Evolutionary conservation across 2,329 filamentous ascomycete genomes (phyloP), one percentile per base, ranked within the genome.

Genomic region (Aureobasidium leucospermi): DNA sequence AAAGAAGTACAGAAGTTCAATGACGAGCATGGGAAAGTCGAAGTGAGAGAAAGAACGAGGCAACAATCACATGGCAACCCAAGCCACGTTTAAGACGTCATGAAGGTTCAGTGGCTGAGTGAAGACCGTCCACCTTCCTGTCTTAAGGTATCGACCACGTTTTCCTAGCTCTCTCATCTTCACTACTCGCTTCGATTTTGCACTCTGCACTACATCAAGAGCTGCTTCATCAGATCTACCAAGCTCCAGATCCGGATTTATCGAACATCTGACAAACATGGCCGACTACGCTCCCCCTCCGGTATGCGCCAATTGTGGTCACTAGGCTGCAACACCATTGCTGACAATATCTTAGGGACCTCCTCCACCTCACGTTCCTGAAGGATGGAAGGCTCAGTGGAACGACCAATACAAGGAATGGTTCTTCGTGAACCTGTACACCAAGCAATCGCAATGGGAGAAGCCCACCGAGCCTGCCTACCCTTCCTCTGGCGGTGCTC

Each of bases 371-470:
- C 75, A 75, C 59, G 77, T 85, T 4, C 90, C 89, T 2, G 87
- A 89, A 67, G 91, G 91, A 67, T 96, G 90, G 89, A 85, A 89
- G 69, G 87, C 87, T 10, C 83, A 90, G 64, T 96, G 86, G 83
- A 94, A 96, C 73, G 85, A 88, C 0, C 85, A 94, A 69, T 96
- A 96, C 78, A 87, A 87, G 68, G 87, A 94, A 81, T 96, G 89
- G 86, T 96, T 94, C 82, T 96, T 89, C 76, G 88, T 96, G 62
- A 94, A 96, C 76, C 83, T 88, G 62, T 83, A 86, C 73, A 96
- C 91, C 64, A 94, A 94, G 69, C 81, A 88, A 70, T 96, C 92
- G 5, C 88, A 93, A 80, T 96, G 92, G 92, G 88, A 96, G 4
- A 87, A 84, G 66, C 91, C 91, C 16, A 89, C 85, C 39, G 80